Evolutionary conservation across 2,329 filamentous ascomycete species (phyloP), one percentile per base, ranked within the genome.

Genomic region (Exophiala bonariae): DNA sequence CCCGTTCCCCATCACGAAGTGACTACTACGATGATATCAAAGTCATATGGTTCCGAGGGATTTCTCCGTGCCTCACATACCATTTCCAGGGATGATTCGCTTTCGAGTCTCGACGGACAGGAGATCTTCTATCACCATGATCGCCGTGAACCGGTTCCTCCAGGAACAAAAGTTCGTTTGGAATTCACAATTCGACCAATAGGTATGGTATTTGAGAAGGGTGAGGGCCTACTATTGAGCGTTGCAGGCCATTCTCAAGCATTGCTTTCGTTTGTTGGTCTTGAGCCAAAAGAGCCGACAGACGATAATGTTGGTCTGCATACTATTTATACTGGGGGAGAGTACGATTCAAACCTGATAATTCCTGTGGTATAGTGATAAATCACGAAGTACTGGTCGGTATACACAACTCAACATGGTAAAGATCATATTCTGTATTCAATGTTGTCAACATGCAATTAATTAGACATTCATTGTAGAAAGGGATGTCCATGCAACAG

Each of bases 181-280:
- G 71, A 76, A 41, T 75, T 77, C 46, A 70, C 70, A 0, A 71
- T 77, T 9, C 76, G 71, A 72, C 65, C 67, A 0, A 70, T 72
- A 64, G 72, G 73, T 0, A 63, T 73, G 0, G 69, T 73, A 17
- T 76, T 69, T 53, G 71, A 73, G 2, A 66, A 61, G 5, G 72
- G 69, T 1, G 69, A 75, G 51, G 44, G 49, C 1, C 49, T 61
- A 19, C 56, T 55, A 18, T 20, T 67, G 19, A 34, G 64, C 52
- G 49, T 66, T 18, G 55, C 55, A 4, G 63, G 65, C 1, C 60
- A 66, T 35, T 20, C 23, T 14, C 5, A 18, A 18, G 5, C 14
- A 16, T 19, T 19, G n/a, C n/a, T 18, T 20, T n/a, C n/a, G n/a
- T n/a, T n/a, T n/a, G n/a, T n/a, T n/a, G n/a, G n/a, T n/a, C n/a